A percentile compares a stretch with the other conserved stretches of the same genome.
These are phyloP conservation scores for Calocybe cyanea DNA, from an alignment of 768 basidiomycete genomes.

Conservation along the genomic window DNA sequence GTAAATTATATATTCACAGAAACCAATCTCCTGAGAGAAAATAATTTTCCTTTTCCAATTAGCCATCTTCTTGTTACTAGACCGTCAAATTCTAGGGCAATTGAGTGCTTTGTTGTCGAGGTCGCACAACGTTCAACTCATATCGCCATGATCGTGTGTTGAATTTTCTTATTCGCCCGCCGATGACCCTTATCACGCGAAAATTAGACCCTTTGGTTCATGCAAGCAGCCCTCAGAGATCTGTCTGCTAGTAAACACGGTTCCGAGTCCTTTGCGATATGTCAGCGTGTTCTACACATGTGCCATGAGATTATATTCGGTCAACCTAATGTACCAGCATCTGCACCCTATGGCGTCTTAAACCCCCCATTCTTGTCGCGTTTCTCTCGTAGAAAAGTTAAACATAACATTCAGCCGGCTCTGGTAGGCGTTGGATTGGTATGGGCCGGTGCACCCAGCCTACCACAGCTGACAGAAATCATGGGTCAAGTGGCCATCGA, in stretches of 20 bases:
- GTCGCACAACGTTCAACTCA: conserved; percentile 89
- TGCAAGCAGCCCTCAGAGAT: conserved; percentile 93
- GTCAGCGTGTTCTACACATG: conserved; percentile 84
- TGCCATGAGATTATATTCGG: conserved; percentile 97
- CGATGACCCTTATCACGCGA: conserved; percentile 9
- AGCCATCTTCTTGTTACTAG: conserved; percentile 95
- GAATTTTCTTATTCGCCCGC: conserved; percentile 3
- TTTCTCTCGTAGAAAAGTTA: conserved; percentile 61
- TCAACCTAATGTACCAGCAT: conserved; percentile 66
- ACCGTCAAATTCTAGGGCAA: conserved; percentile 85
- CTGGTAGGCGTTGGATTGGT: conserved; percentile 83
- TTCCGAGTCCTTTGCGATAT: conserved; percentile 81
- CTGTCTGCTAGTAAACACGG: conserved; percentile 54
- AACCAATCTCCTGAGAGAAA: conserved; percentile 12
- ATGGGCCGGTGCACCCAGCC: conserved; percentile 69
- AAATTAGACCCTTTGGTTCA: conserved; percentile 90
- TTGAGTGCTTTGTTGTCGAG: conserved; percentile 92
- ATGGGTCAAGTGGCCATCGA: conserved; percentile 85
- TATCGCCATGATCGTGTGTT: conserved; percentile 89
- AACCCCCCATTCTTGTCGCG: conserved; percentile 45
- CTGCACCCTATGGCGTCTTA: conserved; percentile 65
- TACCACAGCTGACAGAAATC: conserved; percentile 70
- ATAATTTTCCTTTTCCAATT: conserved; percentile 4
- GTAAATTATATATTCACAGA: conserved; percentile 12
- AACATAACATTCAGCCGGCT: conserved; percentile 66